Percentiles rank a stretch among this genome's conserved stretches.
phyloP scores from a whole-genome alignment of 1,284 basidiomycete genomes.

The Trichosporon ovoides region DNA sequence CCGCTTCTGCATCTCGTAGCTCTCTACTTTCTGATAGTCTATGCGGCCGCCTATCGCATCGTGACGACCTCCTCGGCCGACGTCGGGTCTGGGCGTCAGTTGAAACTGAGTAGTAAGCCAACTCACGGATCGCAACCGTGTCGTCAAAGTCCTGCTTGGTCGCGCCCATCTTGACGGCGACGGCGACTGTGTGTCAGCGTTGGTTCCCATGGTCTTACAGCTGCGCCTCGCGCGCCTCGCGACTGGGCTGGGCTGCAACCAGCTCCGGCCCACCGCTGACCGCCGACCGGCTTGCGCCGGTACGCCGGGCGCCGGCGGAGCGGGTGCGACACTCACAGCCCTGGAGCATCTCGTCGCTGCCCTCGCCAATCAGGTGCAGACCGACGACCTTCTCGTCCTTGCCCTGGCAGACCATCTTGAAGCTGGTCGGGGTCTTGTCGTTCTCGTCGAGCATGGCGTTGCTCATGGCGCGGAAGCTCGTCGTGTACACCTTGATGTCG shows the following conservation, averaged over 20 bases:
- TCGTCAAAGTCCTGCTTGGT: constrained; percentile 76
- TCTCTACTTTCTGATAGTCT: too few species aligned
- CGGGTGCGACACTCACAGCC: constrained; percentile 55
- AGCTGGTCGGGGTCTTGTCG: constrained; percentile 84
- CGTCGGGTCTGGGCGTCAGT: constrained; percentile 39
- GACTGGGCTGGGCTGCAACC: neutral
- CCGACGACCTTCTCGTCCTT: constrained; percentile 91
- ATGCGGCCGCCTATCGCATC: constrained; percentile 33
- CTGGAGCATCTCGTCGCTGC: constrained; percentile 88
- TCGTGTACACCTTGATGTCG: constrained; percentile 81
- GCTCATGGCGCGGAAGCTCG: constrained; percentile 71
- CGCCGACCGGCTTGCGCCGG: too few species aligned
- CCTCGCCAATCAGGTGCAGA: constrained; percentile 83
- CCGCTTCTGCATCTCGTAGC: too few species aligned
- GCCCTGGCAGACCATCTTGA: constrained; percentile 83
- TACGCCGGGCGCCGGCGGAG: too few species aligned
- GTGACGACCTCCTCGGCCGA: constrained; percentile 49
- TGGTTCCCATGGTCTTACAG: neutral
- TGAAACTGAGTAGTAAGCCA: neutral
- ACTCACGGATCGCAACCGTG: constrained; percentile 75
- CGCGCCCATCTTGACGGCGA: constrained; percentile 94
- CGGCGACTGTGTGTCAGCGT: constrained; percentile 51
- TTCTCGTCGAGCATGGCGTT: constrained; percentile 77
- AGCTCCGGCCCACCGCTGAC: too few species aligned
- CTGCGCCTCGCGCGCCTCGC: too few species aligned